Evolutionary conservation across 768 basidiomycete species (phyloP).

Genomic region (Trametes coccinea): DNA sequence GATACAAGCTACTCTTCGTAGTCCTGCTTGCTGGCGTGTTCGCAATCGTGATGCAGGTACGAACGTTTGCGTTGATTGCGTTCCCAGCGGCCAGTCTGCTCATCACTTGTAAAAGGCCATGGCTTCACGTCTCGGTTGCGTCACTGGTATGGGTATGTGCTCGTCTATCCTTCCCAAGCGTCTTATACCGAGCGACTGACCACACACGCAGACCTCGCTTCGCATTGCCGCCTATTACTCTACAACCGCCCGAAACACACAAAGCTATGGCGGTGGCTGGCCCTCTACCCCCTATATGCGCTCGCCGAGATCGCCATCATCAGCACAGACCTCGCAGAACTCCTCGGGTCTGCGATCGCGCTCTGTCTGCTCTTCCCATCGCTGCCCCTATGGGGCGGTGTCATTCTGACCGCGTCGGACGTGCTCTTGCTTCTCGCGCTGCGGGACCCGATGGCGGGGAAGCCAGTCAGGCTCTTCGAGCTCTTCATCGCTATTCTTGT

Average conservation of each 20-base stretch:
- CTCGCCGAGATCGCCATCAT: constrained; percentile 53
- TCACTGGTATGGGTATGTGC: constrained; percentile 71
- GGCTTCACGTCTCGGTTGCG: constrained; percentile 78
- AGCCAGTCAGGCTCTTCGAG: constrained; percentile 71
- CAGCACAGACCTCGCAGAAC: constrained; percentile 59
- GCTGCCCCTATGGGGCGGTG: constrained; percentile 49
- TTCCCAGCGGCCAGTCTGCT: not conserved
- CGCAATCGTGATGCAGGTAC: constrained; percentile 80
- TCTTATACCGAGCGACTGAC: not conserved
- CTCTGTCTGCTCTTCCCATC: constrained; percentile 52
- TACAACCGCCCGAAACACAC: constrained; percentile 44
- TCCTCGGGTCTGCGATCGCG: constrained; percentile 62
- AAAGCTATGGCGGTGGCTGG: constrained; percentile 37
- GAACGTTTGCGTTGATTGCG: not conserved
- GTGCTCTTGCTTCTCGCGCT: constrained; percentile 63
- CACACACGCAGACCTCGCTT: constrained; percentile 40
- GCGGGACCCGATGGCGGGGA: constrained; percentile 66
- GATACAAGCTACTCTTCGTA: constrained; percentile 84
- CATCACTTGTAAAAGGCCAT: constrained; percentile 50
- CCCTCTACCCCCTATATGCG: constrained; percentile 49
- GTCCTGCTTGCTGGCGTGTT: constrained; percentile 82
- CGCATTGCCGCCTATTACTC: constrained; percentile 49
- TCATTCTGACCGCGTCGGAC: constrained; percentile 50
- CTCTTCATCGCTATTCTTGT: constrained; percentile 63
- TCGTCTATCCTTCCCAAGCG: not conserved